Evolutionary conservation across 179 eudicot genomes (phyloP).

Genomic region (Drosera spatulata): DNA sequence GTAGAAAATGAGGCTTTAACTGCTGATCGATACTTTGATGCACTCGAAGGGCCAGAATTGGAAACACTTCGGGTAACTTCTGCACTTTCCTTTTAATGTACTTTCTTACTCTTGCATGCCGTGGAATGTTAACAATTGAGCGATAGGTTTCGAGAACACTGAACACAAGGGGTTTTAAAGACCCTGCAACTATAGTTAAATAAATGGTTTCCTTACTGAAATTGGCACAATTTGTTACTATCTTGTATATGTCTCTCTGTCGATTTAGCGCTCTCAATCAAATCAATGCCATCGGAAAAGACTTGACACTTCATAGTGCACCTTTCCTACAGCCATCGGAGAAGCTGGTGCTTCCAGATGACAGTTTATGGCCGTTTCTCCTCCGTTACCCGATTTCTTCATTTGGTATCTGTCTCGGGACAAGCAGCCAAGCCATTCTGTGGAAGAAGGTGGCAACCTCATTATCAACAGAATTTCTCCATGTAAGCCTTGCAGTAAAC

Average conservation of each 20-base stretch:
- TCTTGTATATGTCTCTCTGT: no score
- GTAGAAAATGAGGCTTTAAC: slow-evolving; percentile 34
- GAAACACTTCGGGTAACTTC: slow-evolving; percentile 69
- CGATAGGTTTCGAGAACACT: no score
- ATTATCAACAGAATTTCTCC: slow-evolving; percentile 47
- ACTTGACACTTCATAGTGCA: neutral
- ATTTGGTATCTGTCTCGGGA: slow-evolving; percentile 84
- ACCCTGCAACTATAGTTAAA: no score
- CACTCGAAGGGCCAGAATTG: slow-evolving; percentile 80
- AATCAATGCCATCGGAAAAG: no score
- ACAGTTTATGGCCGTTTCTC: slow-evolving; percentile 82
- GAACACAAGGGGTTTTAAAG: no score
- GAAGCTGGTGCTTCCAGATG: slow-evolving; percentile 76
- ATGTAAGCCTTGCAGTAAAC: slow-evolving; percentile 44
- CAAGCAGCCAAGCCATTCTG: slow-evolving; percentile 79
- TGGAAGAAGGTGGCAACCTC: slow-evolving; percentile 68
- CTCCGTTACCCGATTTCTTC: slow-evolving; percentile 70
- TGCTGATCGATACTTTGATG: slow-evolving; percentile 75
- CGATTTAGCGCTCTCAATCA: no score
- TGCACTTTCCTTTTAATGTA: neutral
- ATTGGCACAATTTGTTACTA: no score
- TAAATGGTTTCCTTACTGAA: no score
- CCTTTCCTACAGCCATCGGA: slow-evolving; percentile 48
- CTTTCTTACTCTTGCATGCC: no score
- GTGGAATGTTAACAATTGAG: no score